phyloP scores from a whole-genome alignment of 768 basidiomycete genomes.

The Glaciozyma antarctica region DNA sequence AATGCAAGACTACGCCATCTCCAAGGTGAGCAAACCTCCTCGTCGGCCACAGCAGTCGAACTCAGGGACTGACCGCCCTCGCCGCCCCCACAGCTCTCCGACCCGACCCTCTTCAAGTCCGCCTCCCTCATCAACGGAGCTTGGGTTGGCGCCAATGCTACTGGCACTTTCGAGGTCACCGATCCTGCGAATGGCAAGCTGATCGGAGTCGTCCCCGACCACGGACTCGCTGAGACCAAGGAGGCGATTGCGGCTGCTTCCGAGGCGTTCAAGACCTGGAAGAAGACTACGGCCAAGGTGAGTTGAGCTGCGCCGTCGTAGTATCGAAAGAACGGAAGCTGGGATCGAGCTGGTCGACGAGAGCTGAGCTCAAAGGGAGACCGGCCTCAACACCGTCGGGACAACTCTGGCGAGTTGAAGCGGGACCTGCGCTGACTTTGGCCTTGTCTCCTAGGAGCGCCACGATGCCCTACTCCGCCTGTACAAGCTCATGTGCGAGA shows the following conservation, averaged over 20 bases:
- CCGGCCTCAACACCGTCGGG: not conserved
- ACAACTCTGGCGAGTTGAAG: conserved; percentile 29
- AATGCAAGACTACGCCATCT: not conserved
- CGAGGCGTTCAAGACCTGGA: conserved; percentile 74
- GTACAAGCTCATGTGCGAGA: conserved; percentile 57
- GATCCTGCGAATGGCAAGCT: conserved; percentile 80
- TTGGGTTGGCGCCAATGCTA: not conserved
- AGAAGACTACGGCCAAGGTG: conserved; percentile 56
- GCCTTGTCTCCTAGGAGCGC: too few species aligned
- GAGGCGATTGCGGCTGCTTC: conserved; percentile 76
- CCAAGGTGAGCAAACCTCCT: not conserved
- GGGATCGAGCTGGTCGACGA: conserved; percentile 48
- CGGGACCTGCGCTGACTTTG: not conserved
- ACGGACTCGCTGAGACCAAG: conserved; percentile 73
- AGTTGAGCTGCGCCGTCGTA: conserved; percentile 50
- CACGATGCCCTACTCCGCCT: not conserved
- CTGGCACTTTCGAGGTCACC: conserved; percentile 36
- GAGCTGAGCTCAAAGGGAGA: too few species aligned
- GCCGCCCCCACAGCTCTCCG: not conserved
- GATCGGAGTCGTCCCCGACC: conserved; percentile 78
- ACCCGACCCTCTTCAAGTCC: not conserved
- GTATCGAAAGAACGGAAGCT: too few species aligned
- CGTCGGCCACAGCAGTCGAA: not conserved
- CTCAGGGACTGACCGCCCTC: not conserved
- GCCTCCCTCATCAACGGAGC: not conserved